Evolutionary conservation across 225 moss, liverwort and hornwort genomes (phyloP), one percentile per base, ranked within the genome.

Genomic region (Sphagnum tenellum): DNA sequence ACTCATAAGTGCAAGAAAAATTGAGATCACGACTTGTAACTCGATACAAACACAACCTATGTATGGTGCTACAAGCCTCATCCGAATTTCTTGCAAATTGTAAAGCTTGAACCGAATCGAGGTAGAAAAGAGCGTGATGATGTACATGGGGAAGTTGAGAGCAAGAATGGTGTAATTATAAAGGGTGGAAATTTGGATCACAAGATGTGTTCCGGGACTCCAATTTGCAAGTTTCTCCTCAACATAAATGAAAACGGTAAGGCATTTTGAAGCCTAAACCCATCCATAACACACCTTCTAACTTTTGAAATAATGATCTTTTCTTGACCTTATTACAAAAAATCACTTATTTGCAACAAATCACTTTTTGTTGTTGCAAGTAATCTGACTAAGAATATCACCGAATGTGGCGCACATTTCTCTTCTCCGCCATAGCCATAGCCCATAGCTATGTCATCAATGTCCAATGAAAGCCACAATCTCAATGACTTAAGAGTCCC

Each of bases 291-390:
- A 29, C 29, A 29, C 29, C 29, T 29, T 29, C 29, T 29, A 29
- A 0, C 29, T 29, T 29, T 29, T 80, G 77, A 67, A 53, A 75
- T 68, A 73, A 73, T 70, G 58, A 75, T 75, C 77, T 70, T 70
- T 73, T 64, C 54, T 70, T 14, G 60, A 83, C 80, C 77, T 80
- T 77, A 79, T 83, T 77, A 7, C 77, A 72, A 83, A 77, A 75
- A 75, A 73, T 75, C 72, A 77, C 65, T 68, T 14, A 64, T 56
- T 50, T 58, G 79, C 72, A 75, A 29, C 29, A 66, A 54, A 51
- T 67, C 63, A 29, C 29, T 29, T 29, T 55, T 57, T 56, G 69
- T 57, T 44, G 72, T 73, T 70, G 77, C 80, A 80, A 71, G 48
- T 64, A 66, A 69, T 59, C 68, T 77, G 79, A 80, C 70, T 29